phyloP scores from a whole-genome alignment of 805 yeast genomes.

The Yarrowia osloensis region DNA sequence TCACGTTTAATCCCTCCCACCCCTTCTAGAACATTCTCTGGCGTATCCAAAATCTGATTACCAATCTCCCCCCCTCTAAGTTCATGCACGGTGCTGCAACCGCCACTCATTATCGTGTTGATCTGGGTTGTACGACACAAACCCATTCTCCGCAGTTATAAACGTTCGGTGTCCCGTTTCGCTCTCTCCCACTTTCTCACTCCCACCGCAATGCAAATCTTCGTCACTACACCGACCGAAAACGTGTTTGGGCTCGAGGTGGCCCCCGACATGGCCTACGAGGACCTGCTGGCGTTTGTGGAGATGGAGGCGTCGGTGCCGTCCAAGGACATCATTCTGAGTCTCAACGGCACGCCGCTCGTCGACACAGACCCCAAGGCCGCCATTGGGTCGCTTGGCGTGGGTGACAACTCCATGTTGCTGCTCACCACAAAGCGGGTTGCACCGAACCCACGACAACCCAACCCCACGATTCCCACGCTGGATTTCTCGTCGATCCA shows the following conservation, averaged over 20 bases:
- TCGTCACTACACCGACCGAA: slow-evolving; percentile 5
- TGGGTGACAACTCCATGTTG: slow-evolving; percentile 1
- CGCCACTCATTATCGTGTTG: slow-evolving; percentile 7
- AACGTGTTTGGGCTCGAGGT: slow-evolving; percentile 26
- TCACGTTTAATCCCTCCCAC: too few relatives aligned
- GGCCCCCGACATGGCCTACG: slow-evolving; percentile 11
- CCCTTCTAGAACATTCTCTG: not conserved
- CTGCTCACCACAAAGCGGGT: slow-evolving; percentile 10
- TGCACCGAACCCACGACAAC: not conserved
- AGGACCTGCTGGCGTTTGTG: slow-evolving; percentile 21
- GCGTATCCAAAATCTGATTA: not conserved
- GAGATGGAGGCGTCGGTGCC: slow-evolving; percentile 24
- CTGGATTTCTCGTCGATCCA: slow-evolving; percentile 18
- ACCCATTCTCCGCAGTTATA: too few relatives aligned
- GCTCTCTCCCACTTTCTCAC: not conserved
- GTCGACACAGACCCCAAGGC: slow-evolving; percentile 15
- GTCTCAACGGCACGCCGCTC: slow-evolving; percentile 7
- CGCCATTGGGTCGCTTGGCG: not conserved
- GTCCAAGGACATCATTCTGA: slow-evolving; percentile 6
- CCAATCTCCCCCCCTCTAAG: not conserved
- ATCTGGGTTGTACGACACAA: not conserved
- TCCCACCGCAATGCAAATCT: slow-evolving; percentile 12
- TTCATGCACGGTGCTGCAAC: not conserved
- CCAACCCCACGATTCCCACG: too few relatives aligned
- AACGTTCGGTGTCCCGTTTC: too few relatives aligned